Evolutionary conservation across 1,284 basidiomycete species (phyloP).

Genomic region (Fomitopsis palustris): DNA sequence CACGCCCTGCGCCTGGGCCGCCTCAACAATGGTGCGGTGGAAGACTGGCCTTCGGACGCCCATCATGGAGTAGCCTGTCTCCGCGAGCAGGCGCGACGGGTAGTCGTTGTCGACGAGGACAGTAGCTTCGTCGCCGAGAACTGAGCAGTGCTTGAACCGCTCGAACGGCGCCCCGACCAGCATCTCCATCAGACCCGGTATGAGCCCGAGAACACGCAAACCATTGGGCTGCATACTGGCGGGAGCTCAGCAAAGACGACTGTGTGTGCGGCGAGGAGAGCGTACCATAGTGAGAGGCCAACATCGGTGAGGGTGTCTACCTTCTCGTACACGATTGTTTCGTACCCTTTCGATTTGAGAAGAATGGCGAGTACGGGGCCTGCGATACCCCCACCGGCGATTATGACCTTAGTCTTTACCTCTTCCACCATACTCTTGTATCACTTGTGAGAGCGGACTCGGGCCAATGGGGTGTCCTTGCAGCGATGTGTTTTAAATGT

Average conservation of each 20-base stretch:
- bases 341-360: constrained; percentile 39
- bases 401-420: constrained; percentile 30
- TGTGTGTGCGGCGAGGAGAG: neutral
- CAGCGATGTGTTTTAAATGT: neutral
- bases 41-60: constrained; percentile 34
- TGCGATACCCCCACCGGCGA: constrained; percentile 42
- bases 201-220: constrained; percentile 33
- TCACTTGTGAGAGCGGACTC: neutral
- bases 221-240: constrained; percentile 40
- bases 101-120: constrained; percentile 24
- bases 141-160: constrained; percentile 26
- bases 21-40: constrained; percentile 31
- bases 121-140: constrained; percentile 29
- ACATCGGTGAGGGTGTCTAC: constrained; percentile 24
- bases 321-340: constrained; percentile 41
- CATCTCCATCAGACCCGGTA: constrained; percentile 34
- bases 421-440: neutral
- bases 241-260: neutral
- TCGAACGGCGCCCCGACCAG: constrained; percentile 29
- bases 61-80: constrained; percentile 21
- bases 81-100: constrained; percentile 18
- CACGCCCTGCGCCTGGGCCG: constrained; percentile 32
- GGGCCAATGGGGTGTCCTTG: neutral
- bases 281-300: constrained; percentile 37
- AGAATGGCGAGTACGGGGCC: constrained; percentile 45